Base-by-base conservation (phyloP, 305 asterid genomes). In the Plantago lanceolata region DNA sequence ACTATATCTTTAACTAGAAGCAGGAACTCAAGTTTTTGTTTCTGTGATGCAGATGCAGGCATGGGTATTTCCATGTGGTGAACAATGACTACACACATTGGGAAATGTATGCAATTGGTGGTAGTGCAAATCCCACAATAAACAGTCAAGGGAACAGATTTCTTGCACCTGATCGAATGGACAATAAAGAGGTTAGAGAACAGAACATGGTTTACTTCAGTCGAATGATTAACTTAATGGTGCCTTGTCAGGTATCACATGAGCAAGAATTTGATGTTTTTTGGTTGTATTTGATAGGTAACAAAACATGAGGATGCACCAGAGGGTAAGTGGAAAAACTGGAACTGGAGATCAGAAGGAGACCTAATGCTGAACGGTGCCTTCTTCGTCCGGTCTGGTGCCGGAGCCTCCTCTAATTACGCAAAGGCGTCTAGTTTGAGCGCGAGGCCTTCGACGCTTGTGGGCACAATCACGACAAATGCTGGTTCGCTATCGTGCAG, bases 31-130 rank as follows among this genome's bases (percentile, higher is more conserved):
- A 21, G 12, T 17, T 61, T 33, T 57, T 35, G 9, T 45, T 19
- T 57, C 13, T 5, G 21, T 29, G 20, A 35, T 76, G 64, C 85
- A 88, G 97, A 72, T 91, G 97, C 70, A 86, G 97, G 21, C 94
- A 86, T 70, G 97, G 97, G 20, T 86, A 91, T 65, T 91, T 91
- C 65, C 96, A 91, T 74, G 95, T 90, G 68, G 97, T 85, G 75
- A 90, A 90, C 76, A 90, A 90, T 78, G 97, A 90, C 83, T 90
- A 90, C 48, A 90, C 97, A 35, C 93, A 84, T 58, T 90, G 97
- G 97, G 83, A 84, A 75, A 90, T 85, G 97, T 91, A 91, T 69
- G 97, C 97, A 2, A 79, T 91, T 67, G 97, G 97, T 12, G 97
- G 97, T 9, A 91, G 97, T 74, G 97, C 96, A 35, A 48, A 73